Base-by-base conservation (phyloP, 179 eudicot species). In the Silene noctiflora region DNA sequence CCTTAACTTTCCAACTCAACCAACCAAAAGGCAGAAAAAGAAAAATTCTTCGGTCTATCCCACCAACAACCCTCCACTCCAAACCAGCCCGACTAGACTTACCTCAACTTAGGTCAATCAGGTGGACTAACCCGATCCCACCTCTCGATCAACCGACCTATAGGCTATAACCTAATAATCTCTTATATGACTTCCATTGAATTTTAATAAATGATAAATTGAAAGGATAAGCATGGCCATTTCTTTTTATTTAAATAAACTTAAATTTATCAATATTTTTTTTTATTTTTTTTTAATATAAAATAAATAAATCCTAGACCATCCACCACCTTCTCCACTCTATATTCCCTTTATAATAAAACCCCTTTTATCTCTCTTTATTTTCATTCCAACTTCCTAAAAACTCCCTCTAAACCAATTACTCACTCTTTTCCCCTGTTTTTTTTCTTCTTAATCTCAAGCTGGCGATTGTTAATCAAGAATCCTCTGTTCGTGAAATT, bases 381-480 rank as follows among this genome's bases (percentile, higher is more conserved):
- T 17, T 68, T 19, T 77, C 31, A 69, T 71, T 75, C 63, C 35
- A 58, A 7, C 67, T 35, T 67, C 48, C 1, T 0, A 9, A 20
- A 61, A 20, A 20, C 65, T 75, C 82, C 71, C 74, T 67, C 71
- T 69, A 48, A 68, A 21, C n/a, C 24, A 24, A 10, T 19, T 55
- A 69, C 31, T 6, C 16, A 67, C 39, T 68, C 12, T 24, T 10
- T 29, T 53, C 35, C 81, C 79, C 80, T 61, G 69, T 29, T 51
- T 69, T 33, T 29, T 51, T 66, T 21, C 46, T 46, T 29, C 46
- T 75, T 60, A 31, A 31, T 20, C 56, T 85, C 84, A 87, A 86
- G 67, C 87, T 93, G 97, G 97, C 97, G 83, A 91, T 93, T 69
- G 98, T 91, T 69, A 88, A 84, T 78, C 93, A 87, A 72, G 93